Conservation (phyloP, 345 rosid genomes). For the Kandelia obovata region DNA sequence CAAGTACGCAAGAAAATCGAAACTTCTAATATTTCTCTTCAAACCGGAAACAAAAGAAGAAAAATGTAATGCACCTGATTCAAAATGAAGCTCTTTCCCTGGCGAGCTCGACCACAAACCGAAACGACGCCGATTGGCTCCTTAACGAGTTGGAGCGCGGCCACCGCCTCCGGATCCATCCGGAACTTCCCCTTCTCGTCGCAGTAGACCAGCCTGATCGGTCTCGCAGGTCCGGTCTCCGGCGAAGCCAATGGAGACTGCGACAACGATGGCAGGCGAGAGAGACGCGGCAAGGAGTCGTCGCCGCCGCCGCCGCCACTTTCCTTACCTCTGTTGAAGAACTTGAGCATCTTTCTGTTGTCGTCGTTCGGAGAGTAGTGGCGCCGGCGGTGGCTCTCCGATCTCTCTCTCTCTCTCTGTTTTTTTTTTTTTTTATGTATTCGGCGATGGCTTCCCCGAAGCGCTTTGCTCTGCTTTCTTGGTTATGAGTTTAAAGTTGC, state of each 20-base stretch:
- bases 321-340: constrained; percentile 21
- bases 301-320: neutral
- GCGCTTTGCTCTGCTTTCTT: too few relatives aligned
- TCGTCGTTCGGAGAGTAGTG: too few relatives aligned
- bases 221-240: constrained; percentile 92
- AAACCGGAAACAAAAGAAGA: neutral
- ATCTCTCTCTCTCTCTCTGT: too few relatives aligned
- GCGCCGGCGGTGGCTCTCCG: too few relatives aligned
- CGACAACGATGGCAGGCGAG: neutral
- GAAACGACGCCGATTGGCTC: constrained; percentile 95
- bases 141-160: constrained; percentile 87
- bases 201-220: constrained; percentile 76
- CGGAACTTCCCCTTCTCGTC: constrained; percentile 95
- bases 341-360: constrained; percentile 10
- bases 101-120: constrained; percentile 97
- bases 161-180: constrained; percentile 99
- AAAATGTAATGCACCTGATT: constrained; percentile 56
- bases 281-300: constrained; percentile 12
- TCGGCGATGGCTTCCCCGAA: neutral
- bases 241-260: constrained; percentile 26
- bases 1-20: neutral
- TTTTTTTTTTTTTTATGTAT: neutral
- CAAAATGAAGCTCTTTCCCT: constrained; percentile 91
- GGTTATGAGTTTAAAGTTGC: too few relatives aligned
- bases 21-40: neutral